Evolutionary conservation across 2,329 filamentous ascomycete genomes (phyloP).

Genomic region (Epichloe sp.): DNA sequence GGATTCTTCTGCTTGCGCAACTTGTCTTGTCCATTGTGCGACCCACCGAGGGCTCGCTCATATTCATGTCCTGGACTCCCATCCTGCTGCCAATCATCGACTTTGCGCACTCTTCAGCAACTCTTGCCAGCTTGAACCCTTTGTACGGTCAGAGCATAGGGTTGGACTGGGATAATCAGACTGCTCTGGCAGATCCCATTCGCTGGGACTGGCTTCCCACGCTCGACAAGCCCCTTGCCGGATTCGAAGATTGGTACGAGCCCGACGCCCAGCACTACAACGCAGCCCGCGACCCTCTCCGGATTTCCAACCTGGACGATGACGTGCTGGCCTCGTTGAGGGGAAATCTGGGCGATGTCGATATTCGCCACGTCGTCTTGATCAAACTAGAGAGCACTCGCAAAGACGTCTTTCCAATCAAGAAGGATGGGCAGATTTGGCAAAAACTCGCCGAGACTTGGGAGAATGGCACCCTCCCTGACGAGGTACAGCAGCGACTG

Average conservation of each 20-base stretch:
- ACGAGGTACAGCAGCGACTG: conserved; percentile 16
- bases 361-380: conserved; percentile 29
- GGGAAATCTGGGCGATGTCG: conserved; percentile 15
- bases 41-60: conserved; percentile 20
- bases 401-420: conserved; percentile 31
- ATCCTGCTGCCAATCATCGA: conserved; percentile 21
- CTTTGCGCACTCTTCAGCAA: conserved; percentile 18
- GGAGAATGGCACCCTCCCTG: conserved; percentile 18
- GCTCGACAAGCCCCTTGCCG: conserved; percentile 6
- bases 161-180: conserved; percentile 14
- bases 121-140: conserved; percentile 13
- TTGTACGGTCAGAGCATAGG: conserved; percentile 15
- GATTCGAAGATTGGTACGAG: conserved; percentile 17
- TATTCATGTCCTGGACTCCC: conserved; percentile 23
- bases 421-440: conserved; percentile 25
- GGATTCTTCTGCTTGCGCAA: conserved; percentile 14
- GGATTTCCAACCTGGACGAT: conserved; percentile 26
- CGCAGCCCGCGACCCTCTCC: conserved; percentile 23
- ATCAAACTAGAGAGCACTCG: conserved; percentile 31
- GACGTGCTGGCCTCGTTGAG: conserved; percentile 16
- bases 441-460: conserved; percentile 21
- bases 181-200: conserved; percentile 13
- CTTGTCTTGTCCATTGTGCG: conserved; percentile 13
- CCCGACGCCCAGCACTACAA: conserved; percentile 17
- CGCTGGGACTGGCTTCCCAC: conserved; percentile 14